These are phyloP conservation scores for Tetrapyrgos nigripes DNA, from an alignment of 1,284 basidiomycete species.

Conservation along the genomic window DNA sequence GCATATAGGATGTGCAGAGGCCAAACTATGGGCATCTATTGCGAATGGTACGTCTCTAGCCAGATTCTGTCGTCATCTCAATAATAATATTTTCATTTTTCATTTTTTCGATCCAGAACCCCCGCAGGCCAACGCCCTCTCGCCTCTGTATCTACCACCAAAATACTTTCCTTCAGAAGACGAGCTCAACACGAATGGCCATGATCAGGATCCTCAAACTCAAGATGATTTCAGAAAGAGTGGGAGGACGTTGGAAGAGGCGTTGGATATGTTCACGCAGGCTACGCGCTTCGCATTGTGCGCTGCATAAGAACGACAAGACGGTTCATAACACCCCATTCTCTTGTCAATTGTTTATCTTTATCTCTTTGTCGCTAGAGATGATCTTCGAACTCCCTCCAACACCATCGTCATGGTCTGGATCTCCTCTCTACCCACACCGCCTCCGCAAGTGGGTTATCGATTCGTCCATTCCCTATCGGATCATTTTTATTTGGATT, in stretches of 20 bases:
- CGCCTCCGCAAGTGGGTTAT: constrained; percentile 59
- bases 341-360: neutral
- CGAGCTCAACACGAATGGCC: constrained; percentile 79
- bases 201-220: constrained; percentile 65
- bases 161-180: constrained; percentile 81
- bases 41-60: constrained; percentile 60
- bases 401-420: constrained; percentile 83
- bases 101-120: constrained; percentile 51
- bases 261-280: constrained; percentile 48
- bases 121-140: constrained; percentile 85
- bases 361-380: constrained; percentile 45
- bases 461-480: constrained; percentile 72
- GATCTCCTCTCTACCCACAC: constrained; percentile 71
- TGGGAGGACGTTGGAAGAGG: constrained; percentile 65
- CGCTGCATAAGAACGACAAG: constrained; percentile 46
- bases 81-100: neutral
- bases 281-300: constrained; percentile 39
- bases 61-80: constrained; percentile 2
- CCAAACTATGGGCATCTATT: constrained; percentile 65
- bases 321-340: constrained; percentile 23
- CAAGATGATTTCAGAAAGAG: constrained; percentile 53
- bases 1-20: constrained; percentile 73
- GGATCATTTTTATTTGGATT: constrained; percentile 85
- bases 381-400: constrained; percentile 70
- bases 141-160: constrained; percentile 50